phyloP scores from a whole-genome alignment of 116 monocot genomes.

The Papilionanthe hybrid region DNA sequence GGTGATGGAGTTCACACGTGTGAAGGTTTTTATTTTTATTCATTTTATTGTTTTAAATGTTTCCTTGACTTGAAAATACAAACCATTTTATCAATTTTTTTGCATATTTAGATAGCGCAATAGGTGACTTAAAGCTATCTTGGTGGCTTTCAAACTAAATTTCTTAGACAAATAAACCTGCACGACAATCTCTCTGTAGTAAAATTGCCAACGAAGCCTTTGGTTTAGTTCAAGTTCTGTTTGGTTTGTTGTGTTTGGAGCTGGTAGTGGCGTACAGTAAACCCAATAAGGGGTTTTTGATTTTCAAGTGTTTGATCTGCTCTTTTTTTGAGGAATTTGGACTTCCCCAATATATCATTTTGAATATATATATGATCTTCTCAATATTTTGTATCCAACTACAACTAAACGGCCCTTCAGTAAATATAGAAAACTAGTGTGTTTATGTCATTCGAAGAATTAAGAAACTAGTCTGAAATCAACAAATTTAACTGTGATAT shows the following conservation, averaged over 20 bases:
- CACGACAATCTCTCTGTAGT: no score
- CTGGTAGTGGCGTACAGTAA: no score
- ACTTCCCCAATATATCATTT: neutral
- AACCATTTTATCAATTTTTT: neutral
- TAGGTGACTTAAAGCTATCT: neutral
- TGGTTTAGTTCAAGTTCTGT: no score
- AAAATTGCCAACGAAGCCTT: no score
- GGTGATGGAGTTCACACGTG: slow-evolving; percentile 76
- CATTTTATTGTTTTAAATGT: neutral
- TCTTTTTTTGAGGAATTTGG: no score
- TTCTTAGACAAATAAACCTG: neutral
- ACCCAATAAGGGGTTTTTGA: no score
- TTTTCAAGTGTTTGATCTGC: no score
- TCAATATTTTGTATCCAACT: no score
- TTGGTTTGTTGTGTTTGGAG: no score
- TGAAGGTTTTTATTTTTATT: slow-evolving; percentile 53
- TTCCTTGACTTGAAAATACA: neutral
- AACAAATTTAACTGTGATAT: neutral
- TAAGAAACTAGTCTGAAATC: neutral
- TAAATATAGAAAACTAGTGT: no score
- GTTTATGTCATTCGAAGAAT: no score
- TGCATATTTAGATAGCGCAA: neutral
- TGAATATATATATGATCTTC: neutral
- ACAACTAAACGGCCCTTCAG: no score
- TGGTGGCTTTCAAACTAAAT: neutral